A percentile compares a stretch with the other conserved stretches of the same genome.
Evolutionary conservation across 2,329 filamentous ascomycete species (phyloP).

Genomic region (Neofusicoccum umdonicola): DNA sequence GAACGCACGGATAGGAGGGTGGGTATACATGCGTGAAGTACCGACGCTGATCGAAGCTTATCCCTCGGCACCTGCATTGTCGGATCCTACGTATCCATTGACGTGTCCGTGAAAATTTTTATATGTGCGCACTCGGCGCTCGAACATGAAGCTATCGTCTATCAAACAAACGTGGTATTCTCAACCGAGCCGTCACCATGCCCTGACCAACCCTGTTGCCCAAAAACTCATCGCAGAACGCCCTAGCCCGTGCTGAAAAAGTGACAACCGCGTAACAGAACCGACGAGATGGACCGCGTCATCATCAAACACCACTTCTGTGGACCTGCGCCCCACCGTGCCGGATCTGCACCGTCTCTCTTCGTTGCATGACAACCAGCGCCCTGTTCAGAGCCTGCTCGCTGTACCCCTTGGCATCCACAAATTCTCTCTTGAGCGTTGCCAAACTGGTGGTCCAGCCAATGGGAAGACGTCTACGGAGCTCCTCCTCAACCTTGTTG

Average conservation of each 20-base stretch:
- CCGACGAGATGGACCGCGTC: not conserved
- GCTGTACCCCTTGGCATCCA: constrained; percentile 84
- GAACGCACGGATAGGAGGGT: not conserved
- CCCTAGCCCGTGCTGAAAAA: not conserved
- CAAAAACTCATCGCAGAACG: not conserved
- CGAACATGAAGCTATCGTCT: not conserved
- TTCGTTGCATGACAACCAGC: constrained; percentile 78
- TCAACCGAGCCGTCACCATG: not conserved
- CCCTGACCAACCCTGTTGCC: not conserved
- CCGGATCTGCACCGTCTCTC: constrained; percentile 81
- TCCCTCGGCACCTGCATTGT: not conserved
- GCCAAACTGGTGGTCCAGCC: constrained; percentile 92
- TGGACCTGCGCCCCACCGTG: constrained; percentile 75
- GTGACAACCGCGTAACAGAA: not conserved
- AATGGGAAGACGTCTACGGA: constrained; percentile 83
- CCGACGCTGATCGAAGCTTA: constrained; percentile 12
- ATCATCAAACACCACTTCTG: constrained; percentile 61
- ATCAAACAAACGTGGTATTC: constrained; percentile 13
- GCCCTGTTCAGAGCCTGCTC: constrained; percentile 84
- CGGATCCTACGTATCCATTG: not conserved
- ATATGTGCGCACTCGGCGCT: not conserved
- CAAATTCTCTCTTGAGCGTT: constrained; percentile 84
- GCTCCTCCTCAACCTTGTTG: constrained; percentile 79
- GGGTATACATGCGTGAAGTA: not conserved
- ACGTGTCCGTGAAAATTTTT: constrained; percentile 10